Conservation (phyloP, 495 filamentous ascomycete species). For the Xylaria bambusicola region DNA sequence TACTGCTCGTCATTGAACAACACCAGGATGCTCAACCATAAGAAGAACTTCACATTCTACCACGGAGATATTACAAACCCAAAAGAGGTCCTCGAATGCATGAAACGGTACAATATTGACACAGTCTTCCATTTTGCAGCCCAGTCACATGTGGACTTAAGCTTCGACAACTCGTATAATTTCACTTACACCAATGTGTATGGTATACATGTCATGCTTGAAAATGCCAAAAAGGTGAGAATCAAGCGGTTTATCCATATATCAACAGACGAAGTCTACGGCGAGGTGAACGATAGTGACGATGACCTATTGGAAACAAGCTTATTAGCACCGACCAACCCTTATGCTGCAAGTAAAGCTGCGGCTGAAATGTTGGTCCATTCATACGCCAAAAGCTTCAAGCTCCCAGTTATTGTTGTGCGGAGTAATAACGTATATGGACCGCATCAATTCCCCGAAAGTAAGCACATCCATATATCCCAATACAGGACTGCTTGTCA, state of each 20-base stretch:
- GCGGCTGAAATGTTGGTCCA: slow-evolving; percentile 80
- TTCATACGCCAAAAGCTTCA: slow-evolving; percentile 72
- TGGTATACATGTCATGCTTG: slow-evolving; percentile 72
- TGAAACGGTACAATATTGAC: slow-evolving; percentile 66
- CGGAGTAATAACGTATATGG: slow-evolving; percentile 80
- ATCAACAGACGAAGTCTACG: slow-evolving; percentile 78
- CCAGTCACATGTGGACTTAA: slow-evolving; percentile 73
- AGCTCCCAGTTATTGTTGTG: slow-evolving; percentile 69
- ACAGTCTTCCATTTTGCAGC: slow-evolving; percentile 78
- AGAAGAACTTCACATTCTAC: slow-evolving; percentile 72
- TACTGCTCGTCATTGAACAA: slow-evolving; percentile 74
- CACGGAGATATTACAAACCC: slow-evolving; percentile 69
- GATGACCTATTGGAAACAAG: slow-evolving; percentile 63
- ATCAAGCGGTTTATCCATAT: slow-evolving; percentile 71
- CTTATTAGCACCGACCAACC: slow-evolving; percentile 70
- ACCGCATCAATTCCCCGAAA: slow-evolving; percentile 77
- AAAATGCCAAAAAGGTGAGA: slow-evolving; percentile 63
- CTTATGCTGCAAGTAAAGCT: slow-evolving; percentile 76
- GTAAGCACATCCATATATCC: slow-evolving; percentile 49
- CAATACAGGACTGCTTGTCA: no score
- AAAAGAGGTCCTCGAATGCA: slow-evolving; percentile 58
- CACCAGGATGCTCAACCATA: slow-evolving; percentile 58
- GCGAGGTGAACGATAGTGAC: slow-evolving; percentile 64
- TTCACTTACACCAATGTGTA: slow-evolving; percentile 73
- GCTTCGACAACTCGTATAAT: slow-evolving; percentile 69